Conservation (phyloP, 148 eudicot species). For the Diospyros lotus region DNA sequence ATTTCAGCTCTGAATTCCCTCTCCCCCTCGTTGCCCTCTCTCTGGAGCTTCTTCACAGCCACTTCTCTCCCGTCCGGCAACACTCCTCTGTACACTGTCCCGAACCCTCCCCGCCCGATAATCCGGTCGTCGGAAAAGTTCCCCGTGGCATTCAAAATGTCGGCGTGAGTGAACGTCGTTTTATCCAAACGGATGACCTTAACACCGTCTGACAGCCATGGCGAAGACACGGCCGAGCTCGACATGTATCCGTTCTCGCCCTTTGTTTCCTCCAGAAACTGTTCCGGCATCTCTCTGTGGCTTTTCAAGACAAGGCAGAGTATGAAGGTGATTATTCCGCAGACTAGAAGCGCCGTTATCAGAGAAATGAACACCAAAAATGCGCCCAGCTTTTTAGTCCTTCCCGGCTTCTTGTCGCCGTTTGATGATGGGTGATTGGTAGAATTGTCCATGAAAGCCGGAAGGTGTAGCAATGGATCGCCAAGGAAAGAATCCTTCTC, state of each 20-base stretch:
- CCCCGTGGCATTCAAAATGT: conserved; percentile 70
- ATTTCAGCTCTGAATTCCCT: conserved; percentile 84
- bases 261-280: conserved; percentile 30
- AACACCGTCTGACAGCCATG: conserved; percentile 52
- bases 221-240: conserved; percentile 53
- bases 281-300: conserved; percentile 25
- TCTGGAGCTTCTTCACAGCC: conserved; percentile 83
- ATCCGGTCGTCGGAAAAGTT: conserved; percentile 67
- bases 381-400: conserved; percentile 22
- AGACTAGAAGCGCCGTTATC: conserved; percentile 43
- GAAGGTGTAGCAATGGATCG: conserved; percentile 56
- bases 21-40: conserved; percentile 83
- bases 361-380: conserved; percentile 42
- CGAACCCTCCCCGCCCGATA: conserved; percentile 83
- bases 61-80: conserved; percentile 85
- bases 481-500: conserved; percentile 73
- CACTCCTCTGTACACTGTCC: conserved; percentile 70
- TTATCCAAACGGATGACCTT: conserved; percentile 74
- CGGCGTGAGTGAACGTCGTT: conserved; percentile 68
- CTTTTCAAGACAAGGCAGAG: conserved; percentile 30
- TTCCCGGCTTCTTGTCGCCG: not conserved
- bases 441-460: conserved; percentile 42
- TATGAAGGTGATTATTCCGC: conserved; percentile 46
- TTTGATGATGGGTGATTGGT: conserved; percentile 9
- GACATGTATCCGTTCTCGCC: conserved; percentile 27